phyloP scores from a whole-genome alignment of 192 early-diverging fungal genomes.

The Entomortierella beljakovae region DNA sequence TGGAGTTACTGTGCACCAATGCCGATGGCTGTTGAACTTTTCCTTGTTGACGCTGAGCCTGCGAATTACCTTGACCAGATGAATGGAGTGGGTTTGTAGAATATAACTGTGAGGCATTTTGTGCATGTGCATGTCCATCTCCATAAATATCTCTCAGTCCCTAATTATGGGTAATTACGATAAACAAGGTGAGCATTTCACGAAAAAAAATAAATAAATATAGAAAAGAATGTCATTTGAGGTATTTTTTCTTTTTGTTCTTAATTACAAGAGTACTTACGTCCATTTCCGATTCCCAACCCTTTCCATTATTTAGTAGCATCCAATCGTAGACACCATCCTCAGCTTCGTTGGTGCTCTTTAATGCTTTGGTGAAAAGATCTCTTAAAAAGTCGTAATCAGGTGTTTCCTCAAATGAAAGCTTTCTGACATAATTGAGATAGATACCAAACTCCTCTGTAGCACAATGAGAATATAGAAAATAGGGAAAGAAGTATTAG shows the following conservation, averaged over 20 bases:
- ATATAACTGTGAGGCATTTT: slow-evolving; percentile 33
- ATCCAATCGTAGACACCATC: slow-evolving; percentile 98
- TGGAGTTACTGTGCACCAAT: slow-evolving; percentile 46
- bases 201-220: background rate
- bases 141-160: slow-evolving; percentile 22
- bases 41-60: slow-evolving; percentile 32
- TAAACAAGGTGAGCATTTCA: no score
- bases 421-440: slow-evolving; percentile 88
- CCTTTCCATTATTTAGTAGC: slow-evolving; percentile 66
- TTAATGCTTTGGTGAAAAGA: slow-evolving; percentile 84
- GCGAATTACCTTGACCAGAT: slow-evolving; percentile 17
- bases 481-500: no score
- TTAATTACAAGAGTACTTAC: slow-evolving; percentile 18
- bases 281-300: slow-evolving; percentile 58
- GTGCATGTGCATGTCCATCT: slow-evolving; percentile 22
- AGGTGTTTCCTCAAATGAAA: slow-evolving; percentile 97
- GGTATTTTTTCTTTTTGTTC: background rate
- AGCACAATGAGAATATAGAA: background rate
- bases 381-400: slow-evolving; percentile 95
- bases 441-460: slow-evolving; percentile 91
- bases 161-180: no score
- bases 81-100: slow-evolving; percentile 42
- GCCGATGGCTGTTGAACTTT: slow-evolving; percentile 40
- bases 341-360: slow-evolving; percentile 78
- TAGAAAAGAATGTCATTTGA: background rate